Percentiles rank a stretch among this genome's conserved stretches.
Conservation (phyloP, 805 yeast genomes). For the Nematodospora valgi region DNA sequence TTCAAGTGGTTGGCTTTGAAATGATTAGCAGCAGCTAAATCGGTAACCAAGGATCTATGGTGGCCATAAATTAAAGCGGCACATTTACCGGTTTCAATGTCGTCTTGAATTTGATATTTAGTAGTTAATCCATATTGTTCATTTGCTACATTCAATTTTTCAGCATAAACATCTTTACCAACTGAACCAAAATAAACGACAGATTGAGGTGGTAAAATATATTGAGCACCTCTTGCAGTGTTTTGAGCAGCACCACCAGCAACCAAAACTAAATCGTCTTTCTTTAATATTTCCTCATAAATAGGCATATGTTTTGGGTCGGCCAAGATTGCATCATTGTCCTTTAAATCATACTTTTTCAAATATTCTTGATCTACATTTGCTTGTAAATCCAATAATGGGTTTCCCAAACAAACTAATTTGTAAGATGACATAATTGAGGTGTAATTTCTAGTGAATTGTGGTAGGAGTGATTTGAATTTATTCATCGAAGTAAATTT, state of each 20-base stretch:
- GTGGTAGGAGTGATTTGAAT: no score
- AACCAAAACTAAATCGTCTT: slow-evolving; percentile 60
- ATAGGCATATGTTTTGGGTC: slow-evolving; percentile 85
- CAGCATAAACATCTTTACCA: slow-evolving; percentile 87
- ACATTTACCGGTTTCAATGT: slow-evolving; percentile 91
- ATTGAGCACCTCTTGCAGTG: slow-evolving; percentile 98
- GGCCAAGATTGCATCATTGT: slow-evolving; percentile 87
- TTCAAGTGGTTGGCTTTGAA: slow-evolving; percentile 87
- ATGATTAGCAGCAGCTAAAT: slow-evolving; percentile 96
- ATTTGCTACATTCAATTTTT: slow-evolving; percentile 79
- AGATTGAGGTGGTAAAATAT: slow-evolving; percentile 72
- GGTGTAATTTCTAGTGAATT: no score
- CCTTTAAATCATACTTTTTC: slow-evolving; percentile 78
- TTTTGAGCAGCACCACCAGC: slow-evolving; percentile 99
- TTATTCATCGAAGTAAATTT: no score
- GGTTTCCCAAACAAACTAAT: slow-evolving; percentile 88
- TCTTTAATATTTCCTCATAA: slow-evolving; percentile 69
- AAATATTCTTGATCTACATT: slow-evolving; percentile 66
- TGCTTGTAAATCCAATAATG: slow-evolving; percentile 83
- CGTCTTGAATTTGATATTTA: slow-evolving; percentile 75
- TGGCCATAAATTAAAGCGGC: slow-evolving; percentile 90
- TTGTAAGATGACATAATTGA: slow-evolving; percentile 51
- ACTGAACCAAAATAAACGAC: slow-evolving; percentile 96
- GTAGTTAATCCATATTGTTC: slow-evolving; percentile 83
- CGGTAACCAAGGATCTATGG: slow-evolving; percentile 92